Conservation (phyloP, 2,329 filamentous ascomycete species). For the Aspergillus ibericus region DNA sequence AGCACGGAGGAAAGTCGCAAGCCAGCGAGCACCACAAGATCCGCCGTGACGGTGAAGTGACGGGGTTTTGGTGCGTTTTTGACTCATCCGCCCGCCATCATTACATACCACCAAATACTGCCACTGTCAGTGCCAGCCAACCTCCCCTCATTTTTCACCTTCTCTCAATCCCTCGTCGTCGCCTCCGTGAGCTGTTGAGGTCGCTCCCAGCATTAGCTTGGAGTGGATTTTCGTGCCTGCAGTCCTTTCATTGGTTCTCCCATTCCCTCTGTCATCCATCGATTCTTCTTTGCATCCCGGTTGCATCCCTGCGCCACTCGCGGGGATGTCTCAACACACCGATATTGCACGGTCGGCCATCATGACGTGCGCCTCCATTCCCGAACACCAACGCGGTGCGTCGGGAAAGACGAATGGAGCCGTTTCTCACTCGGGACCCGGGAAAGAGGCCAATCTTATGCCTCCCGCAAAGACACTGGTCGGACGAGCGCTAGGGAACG, state of each 20-base stretch:
- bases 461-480: constrained; percentile 42
- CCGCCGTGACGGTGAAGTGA: background rate
- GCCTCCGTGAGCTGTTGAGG: background rate
- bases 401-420: constrained; percentile 22
- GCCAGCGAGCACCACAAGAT: background rate
- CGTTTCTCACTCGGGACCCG: constrained; percentile 24
- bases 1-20: background rate
- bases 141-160: constrained; percentile 17
- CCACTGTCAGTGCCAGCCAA: background rate
- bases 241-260: background rate
- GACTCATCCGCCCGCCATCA: constrained; percentile 21
- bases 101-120: background rate
- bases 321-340: constrained; percentile 49
- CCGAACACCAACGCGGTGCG: constrained; percentile 23
- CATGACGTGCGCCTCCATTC: constrained; percentile 42
- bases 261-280: constrained; percentile 7
- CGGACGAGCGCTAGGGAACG: constrained; percentile 45
- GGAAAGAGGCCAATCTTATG: constrained; percentile 36
- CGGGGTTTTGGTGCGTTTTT: constrained; percentile 10
- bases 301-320: constrained; percentile 22
- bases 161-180: background rate
- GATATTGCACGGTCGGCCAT: constrained; percentile 52
- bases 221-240: background rate
- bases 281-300: constrained; percentile 13
- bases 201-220: background rate